phyloP scores from a whole-genome alignment of 257 asterid genomes.

The Primulina huaijiensis region DNA sequence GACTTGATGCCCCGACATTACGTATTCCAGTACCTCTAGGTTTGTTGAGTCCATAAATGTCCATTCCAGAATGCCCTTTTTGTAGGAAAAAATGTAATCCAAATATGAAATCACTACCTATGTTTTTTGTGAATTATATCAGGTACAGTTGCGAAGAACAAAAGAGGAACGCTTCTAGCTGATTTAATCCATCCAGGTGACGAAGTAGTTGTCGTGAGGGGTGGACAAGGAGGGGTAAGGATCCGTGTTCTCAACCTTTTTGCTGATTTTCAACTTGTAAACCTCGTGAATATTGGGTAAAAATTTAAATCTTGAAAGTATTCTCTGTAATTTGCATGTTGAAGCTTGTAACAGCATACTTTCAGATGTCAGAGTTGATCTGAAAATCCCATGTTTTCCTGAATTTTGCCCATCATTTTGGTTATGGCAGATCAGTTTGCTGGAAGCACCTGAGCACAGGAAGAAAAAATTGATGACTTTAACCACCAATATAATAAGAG shows the following conservation, averaged over 20 bases:
- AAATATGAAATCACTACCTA: conserved; percentile 4
- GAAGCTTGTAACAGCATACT: neutral
- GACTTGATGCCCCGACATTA: conserved; percentile 64
- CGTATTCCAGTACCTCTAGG: conserved; percentile 92
- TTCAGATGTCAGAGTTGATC: conserved; percentile 6
- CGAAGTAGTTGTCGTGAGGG: conserved; percentile 89
- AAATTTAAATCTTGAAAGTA: neutral
- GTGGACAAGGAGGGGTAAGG: conserved; percentile 99
- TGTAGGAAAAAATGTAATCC: neutral
- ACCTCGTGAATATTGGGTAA: conserved; percentile 1
- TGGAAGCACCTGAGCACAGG: conserved; percentile 68
- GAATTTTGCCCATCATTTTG: conserved; percentile 22
- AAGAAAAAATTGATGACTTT: conserved; percentile 43
- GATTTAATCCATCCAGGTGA: conserved; percentile 85
- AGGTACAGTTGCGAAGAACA: conserved; percentile 92
- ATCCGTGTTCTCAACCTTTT: conserved; percentile 24
- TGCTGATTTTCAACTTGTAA: conserved; percentile 1
- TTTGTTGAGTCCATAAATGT: conserved; percentile 27
- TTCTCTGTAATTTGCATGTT: neutral
- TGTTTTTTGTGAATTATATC: conserved; percentile 19
- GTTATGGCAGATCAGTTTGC: conserved; percentile 75
- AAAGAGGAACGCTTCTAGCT: conserved; percentile 87
- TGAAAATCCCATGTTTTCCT: conserved; percentile 2
- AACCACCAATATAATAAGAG: conserved; percentile 76
- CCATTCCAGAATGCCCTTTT: neutral